Evolutionary conservation across 768 basidiomycete species (phyloP).

Genomic region (Russula griseocarnosa): DNA sequence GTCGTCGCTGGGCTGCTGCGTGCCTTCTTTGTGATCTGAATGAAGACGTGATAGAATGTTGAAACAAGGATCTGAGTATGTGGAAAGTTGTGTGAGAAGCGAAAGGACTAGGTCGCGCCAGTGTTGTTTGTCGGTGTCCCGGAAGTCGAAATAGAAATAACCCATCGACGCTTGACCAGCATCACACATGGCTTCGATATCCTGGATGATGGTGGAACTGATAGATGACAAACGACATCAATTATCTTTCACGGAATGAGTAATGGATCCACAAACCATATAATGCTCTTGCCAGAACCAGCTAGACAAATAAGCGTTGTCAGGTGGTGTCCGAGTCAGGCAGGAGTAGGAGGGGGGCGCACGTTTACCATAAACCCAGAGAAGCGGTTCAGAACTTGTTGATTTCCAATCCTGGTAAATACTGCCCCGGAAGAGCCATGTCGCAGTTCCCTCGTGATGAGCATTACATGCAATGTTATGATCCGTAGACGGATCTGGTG

Average conservation of each 20-base stretch:
- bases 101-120: neutral
- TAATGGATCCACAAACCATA: neutral
- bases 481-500: too few relatives aligned
- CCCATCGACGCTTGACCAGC: neutral
- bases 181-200: neutral
- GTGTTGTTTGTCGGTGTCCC: neutral
- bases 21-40: neutral
- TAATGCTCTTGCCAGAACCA: slow-evolving; percentile 11
- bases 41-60: neutral
- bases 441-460: too few relatives aligned
- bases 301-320: neutral
- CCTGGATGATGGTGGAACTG: slow-evolving; percentile 9
- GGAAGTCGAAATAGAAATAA: slow-evolving; percentile 11
- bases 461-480: too few relatives aligned
- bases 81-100: slow-evolving; percentile 1
- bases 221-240: neutral
- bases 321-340: too few relatives aligned
- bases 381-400: too few relatives aligned
- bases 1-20: neutral
- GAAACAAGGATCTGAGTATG: neutral
- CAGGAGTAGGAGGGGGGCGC: too few relatives aligned
- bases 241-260: neutral
- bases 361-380: too few relatives aligned
- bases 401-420: too few relatives aligned
- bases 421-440: too few relatives aligned